Evolutionary conservation across 108 stramenopile species (phyloP).

Genomic region (Cyclostephanos tholiformis): DNA sequence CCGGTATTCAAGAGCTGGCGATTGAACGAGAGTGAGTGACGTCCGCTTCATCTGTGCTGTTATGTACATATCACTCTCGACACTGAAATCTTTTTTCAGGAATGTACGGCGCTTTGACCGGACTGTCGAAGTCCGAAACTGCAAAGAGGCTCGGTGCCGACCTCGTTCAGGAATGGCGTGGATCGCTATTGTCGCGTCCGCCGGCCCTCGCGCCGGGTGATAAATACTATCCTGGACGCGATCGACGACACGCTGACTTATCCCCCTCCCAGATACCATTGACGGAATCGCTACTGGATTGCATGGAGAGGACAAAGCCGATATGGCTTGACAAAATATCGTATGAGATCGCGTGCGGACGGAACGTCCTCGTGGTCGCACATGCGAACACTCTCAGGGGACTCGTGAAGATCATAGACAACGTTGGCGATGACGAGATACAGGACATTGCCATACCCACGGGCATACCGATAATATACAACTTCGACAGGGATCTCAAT

Average conservation of each 20-base stretch:
- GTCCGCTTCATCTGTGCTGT: too few relatives aligned
- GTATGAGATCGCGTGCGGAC: constrained; percentile 78
- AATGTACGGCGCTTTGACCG: constrained; percentile 93
- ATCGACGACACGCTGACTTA: constrained; percentile 86
- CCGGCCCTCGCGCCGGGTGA: constrained; percentile 73
- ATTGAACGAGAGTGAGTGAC: constrained; percentile 93
- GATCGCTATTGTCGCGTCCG: constrained; percentile 72
- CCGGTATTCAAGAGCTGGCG: constrained; percentile 94
- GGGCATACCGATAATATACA: constrained; percentile 94
- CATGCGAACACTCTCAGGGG: constrained; percentile 92
- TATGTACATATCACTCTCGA: too few relatives aligned
- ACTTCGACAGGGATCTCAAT: constrained; percentile 72
- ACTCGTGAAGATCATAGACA: constrained; percentile 79
- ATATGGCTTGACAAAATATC: constrained; percentile 88
- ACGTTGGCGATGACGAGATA: constrained; percentile 73
- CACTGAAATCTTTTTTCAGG: too few relatives aligned
- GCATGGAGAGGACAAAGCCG: constrained; percentile 84
- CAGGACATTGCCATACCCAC: constrained; percentile 93
- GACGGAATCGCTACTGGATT: constrained; percentile 88
- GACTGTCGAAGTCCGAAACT: constrained; percentile 83
- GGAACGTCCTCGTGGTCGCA: constrained; percentile 92
- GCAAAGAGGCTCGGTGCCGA: constrained; percentile 83
- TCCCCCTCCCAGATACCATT: constrained; percentile 77
- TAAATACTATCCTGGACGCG: constrained; percentile 85
- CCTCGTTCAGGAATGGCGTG: constrained; percentile 85